phyloP scores from a whole-genome alignment of 805 yeast genomes.

The Kodamaea laetipori region DNA sequence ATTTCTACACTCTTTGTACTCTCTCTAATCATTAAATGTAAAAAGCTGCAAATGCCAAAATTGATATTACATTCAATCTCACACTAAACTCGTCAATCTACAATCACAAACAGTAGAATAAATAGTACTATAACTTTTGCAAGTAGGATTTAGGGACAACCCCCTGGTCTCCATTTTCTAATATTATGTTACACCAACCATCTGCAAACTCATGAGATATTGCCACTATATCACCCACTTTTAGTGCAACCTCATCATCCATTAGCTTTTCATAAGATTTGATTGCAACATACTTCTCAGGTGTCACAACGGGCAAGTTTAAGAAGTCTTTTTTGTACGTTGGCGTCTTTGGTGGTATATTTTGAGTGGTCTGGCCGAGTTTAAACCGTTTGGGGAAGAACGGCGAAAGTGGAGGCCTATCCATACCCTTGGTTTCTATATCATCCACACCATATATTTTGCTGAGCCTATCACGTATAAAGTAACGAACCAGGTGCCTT shows the following conservation, averaged over 20 bases:
- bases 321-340: constrained; percentile 5
- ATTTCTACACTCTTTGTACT: too few relatives aligned
- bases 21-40: too few relatives aligned
- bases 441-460: constrained; percentile 26
- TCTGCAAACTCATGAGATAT: constrained; percentile 31
- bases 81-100: too few relatives aligned
- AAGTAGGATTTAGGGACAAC: constrained; percentile 38
- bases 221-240: constrained; percentile 32
- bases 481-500: constrained; percentile 19
- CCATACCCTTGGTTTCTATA: constrained; percentile 5
- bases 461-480: constrained; percentile 27
- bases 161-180: constrained; percentile 24
- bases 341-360: not conserved
- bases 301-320: constrained; percentile 6
- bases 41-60: too few relatives aligned
- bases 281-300: constrained; percentile 23
- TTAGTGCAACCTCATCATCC: constrained; percentile 36
- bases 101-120: not conserved
- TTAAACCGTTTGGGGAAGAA: constrained; percentile 36
- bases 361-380: constrained; percentile 21
- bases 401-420: constrained; percentile 26
- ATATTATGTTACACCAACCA: constrained; percentile 41
- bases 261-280: constrained; percentile 30
- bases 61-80: too few relatives aligned
- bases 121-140: constrained; percentile 10